Conservation (phyloP, 495 filamentous ascomycete species). For the Xylaria flabelliformis region DNA sequence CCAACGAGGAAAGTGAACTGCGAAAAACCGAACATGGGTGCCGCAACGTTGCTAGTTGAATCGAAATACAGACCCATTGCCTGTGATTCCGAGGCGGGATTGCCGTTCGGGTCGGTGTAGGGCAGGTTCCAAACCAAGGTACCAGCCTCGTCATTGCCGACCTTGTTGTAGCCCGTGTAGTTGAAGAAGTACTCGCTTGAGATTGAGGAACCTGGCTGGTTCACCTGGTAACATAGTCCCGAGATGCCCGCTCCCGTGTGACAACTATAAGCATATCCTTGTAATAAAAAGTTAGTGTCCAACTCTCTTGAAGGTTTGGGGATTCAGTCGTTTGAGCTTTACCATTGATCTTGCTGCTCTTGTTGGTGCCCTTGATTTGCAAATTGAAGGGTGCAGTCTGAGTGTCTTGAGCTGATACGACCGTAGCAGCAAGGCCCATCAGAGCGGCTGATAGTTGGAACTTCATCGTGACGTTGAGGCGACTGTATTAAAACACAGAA, state of each 20-base stretch:
- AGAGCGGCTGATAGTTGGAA: conserved; percentile 37
- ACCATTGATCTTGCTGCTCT: conserved; percentile 40
- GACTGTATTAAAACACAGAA: background rate
- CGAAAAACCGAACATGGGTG: conserved; percentile 50
- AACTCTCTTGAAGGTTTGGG: background rate
- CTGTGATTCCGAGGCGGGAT: conserved; percentile 42
- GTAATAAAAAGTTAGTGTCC: conserved; percentile 27
- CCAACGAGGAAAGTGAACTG: conserved; percentile 37
- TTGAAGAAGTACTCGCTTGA: conserved; percentile 47
- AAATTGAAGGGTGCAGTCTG: conserved; percentile 53
- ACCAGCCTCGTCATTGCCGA: conserved; percentile 38
- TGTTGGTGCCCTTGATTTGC: conserved; percentile 35
- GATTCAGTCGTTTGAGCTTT: conserved; percentile 35
- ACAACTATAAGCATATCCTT: conserved; percentile 54
- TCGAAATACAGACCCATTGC: conserved; percentile 49
- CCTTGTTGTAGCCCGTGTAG: conserved; percentile 45
- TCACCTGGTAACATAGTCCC: conserved; percentile 52
- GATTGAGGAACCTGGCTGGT: too few species aligned
- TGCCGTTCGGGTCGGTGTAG: conserved; percentile 33
- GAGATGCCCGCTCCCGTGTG: conserved; percentile 64
- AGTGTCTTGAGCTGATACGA: conserved; percentile 44
- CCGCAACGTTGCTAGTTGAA: conserved; percentile 58
- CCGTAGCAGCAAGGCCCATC: conserved; percentile 37
- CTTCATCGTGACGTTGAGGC: conserved; percentile 37
- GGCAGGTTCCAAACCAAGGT: conserved; percentile 51